Base-by-base conservation (phyloP, 495 filamentous ascomycete species). In the Podospora sp. region DNA sequence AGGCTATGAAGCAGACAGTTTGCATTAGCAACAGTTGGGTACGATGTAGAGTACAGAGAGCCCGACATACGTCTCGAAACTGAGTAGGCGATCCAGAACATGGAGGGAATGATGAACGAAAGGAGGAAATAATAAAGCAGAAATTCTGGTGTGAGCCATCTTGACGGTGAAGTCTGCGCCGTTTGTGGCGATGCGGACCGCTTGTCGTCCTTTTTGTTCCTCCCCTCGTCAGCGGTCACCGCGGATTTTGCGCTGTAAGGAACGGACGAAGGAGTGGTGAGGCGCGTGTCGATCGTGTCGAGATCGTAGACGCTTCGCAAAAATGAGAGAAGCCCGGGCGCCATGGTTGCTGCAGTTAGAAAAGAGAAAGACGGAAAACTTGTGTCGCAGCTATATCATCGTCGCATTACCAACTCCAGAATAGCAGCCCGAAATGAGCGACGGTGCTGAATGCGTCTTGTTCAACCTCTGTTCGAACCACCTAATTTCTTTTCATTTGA, bases 251-350 rank as follows among this genome's bases (percentile, higher is more conserved):
- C 72, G 67, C 82, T 83, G 75, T 88, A 85, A 24, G 91, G 87
- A n/a, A 88, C 86, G 24, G 79, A 84, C 20, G 92, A 86, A 11
- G 91, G 86, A 55, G 85, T 87, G 26, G 89, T 91, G 76, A 99
- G 93, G 69, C 95, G 90, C 66, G 92, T 94, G 83, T 99, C 95
- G 76, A 99, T 87, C 29, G 93, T 96, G 72, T 97, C 92, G 65
- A 97, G 88, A 61, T 91, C 89, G 80, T 93, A 96, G 60, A 94
- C 76, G 57, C 82, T 83, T 69, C 83, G 79, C 60, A 89, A 65
- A 60, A 80, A 79, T 20, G 81, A 79, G 53, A 87, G 66, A 49
- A 73, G 55, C 60, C 76, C 74, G 36, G 26, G 62, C 64, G 62
- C 67, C 67, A 68, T 65, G 40, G 46, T 49, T 11, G 16, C 40